A percentile compares a stretch with the other conserved stretches of the same genome.
phyloP scores from a whole-genome alignment of 163 green algal genomes.

The Scenedesmus sp. region DNA sequence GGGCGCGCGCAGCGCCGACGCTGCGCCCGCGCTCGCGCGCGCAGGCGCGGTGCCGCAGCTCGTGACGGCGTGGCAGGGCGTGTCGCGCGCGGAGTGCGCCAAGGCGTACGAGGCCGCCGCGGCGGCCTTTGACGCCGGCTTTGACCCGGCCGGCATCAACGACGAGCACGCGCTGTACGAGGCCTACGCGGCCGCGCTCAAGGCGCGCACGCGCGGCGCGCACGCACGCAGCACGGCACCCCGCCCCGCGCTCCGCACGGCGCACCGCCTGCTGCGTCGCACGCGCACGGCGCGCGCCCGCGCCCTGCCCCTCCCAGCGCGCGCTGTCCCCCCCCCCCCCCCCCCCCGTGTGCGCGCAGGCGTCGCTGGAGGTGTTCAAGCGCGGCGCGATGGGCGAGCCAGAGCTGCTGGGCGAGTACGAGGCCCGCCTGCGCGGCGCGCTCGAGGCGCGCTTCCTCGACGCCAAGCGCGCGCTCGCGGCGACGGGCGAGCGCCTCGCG shows the following conservation, averaged over 20 bases:
- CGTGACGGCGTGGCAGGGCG: conserved; percentile 40
- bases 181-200: neutral
- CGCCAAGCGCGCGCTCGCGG: neutral
- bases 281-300: no score
- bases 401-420: conserved; percentile 30
- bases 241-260: no score
- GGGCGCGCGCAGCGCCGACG: no score
- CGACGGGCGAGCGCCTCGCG: conserved; percentile 20
- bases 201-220: neutral
- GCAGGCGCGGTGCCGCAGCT: conserved; percentile 43
- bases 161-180: conserved; percentile 32
- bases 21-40: no score
- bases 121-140: neutral
- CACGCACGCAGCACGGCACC: no score
- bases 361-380: conserved; percentile 29
- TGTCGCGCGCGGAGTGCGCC: conserved; percentile 35
- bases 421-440: conserved; percentile 27
- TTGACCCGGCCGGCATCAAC: conserved; percentile 6
- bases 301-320: no score
- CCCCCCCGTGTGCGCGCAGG: no score
- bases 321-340: no score
- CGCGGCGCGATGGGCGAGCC: conserved; percentile 29
- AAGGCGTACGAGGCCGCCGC: conserved; percentile 24
- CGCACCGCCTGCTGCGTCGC: no score
- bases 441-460: conserved; percentile 19